phyloP scores from a whole-genome alignment of 768 basidiomycete species.

The Tephrocybe sp. region DNA sequence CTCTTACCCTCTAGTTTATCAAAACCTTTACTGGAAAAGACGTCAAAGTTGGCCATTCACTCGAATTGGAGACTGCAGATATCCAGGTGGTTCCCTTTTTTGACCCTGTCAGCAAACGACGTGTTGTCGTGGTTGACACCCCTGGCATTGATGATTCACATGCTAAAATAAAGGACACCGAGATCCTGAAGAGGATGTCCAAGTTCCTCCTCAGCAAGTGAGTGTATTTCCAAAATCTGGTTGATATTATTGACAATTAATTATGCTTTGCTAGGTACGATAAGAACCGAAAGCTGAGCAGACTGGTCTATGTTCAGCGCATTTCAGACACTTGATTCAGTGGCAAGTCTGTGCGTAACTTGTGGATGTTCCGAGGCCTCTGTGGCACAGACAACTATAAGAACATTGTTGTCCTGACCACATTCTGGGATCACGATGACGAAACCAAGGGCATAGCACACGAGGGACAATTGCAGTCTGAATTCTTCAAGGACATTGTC shows the following conservation, averaged over 20 bases:
- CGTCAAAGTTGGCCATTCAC: not conserved
- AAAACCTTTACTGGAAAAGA: not conserved
- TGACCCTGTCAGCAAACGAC: not conserved
- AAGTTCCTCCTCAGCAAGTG: slow-evolving; percentile 2
- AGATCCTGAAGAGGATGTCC: slow-evolving; percentile 3
- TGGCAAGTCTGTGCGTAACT: not conserved
- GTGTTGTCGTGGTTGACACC: slow-evolving; percentile 20
- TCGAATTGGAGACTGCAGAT: slow-evolving; percentile 4
- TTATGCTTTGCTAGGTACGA: slow-evolving; percentile 6
- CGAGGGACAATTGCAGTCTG: not conserved
- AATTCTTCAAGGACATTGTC: slow-evolving; percentile 1
- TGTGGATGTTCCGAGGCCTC: slow-evolving; percentile 11
- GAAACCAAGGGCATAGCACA: not conserved
- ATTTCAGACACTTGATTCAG: slow-evolving; percentile 5
- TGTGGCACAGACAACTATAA: slow-evolving; percentile 5
- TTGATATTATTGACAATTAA: too few relatives aligned
- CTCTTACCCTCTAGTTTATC: slow-evolving; percentile 3
- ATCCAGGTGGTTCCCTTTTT: not conserved
- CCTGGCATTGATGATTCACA: slow-evolving; percentile 11
- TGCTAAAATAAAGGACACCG: not conserved
- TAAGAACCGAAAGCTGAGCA: not conserved
- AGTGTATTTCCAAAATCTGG: too few relatives aligned
- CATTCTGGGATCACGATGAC: slow-evolving; percentile 1
- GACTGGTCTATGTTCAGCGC: slow-evolving; percentile 10
- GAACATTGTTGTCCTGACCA: slow-evolving; percentile 11